Base-by-base conservation (phyloP, 192 early-diverging fungal species). In the Coemansia brasiliensis region DNA sequence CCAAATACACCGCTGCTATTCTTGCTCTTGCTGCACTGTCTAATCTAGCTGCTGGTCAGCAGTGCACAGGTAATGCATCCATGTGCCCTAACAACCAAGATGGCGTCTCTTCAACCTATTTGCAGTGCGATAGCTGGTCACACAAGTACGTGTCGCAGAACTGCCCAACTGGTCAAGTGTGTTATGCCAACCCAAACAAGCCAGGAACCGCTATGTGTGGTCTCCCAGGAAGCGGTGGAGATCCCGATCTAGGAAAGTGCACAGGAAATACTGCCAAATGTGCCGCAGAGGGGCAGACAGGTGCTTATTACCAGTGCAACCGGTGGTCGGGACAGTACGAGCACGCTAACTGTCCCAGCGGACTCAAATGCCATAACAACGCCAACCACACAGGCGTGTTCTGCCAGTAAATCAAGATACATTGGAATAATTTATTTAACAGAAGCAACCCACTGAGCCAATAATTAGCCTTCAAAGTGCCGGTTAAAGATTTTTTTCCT, bases 331-430 rank as follows among this genome's bases (percentile, higher is more conserved):
- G 69, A 39, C 68, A 78, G 50, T 78, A 64, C 39, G 60, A 67
- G 25, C 64, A 57, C 20, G 57, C 63, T 18, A 42, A 29, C 32
- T 78, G 74, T 39, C 74, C 68, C 12, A 21, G 20, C 17, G 65
- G 65, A 2, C 74, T 72, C 32, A 68, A 38, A 42, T 77, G 68
- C 60, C 56, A 70, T 18, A 77, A 77, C 63, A 77, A 77, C 41
- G 56, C 55, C 35, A 59, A 52, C 60, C 58, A 58, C 59, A 65
- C 67, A 0, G 73, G 73, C n/a, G 73, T 76, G 9, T 61, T 56
- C 54, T 72, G 70, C 59, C 56, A 69, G 55, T 69, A 69, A 54
- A 46, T 15, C 40, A 46, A 32, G 26, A 39, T 24, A 48, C 25
- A 48, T 10, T 25, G 21, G 20, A 32, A n/a, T 25, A 39, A 39